A percentile compares a stretch with the other conserved stretches of the same genome.
Conservation (phyloP, 164 flowering plant species). For the Vitis vinifera region ASM3070453v1 NC_081816.1:8630501-8631000, state of each 20-base stretch:
- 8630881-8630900: conserved; percentile 15
- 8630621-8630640: no score
- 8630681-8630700: background rate
- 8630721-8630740: background rate
- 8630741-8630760: conserved; percentile 20
- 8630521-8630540: no score
- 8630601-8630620: no score
- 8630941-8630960: conserved; percentile 70
- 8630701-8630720: background rate
- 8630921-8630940: conserved; percentile 69
- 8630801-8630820: conserved; percentile 41
- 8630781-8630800: conserved; percentile 27
- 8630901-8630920: conserved; percentile 35
- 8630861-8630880: conserved; percentile 10
- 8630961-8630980: conserved; percentile 80
- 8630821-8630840: conserved; percentile 13
- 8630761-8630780: conserved; percentile 16
- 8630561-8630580: no score
- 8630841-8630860: conserved; percentile 14
- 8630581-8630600: no score
- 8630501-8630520: no score
- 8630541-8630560: no score
- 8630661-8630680: no score
- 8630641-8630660: no score
- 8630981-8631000: conserved; percentile 90